These are phyloP conservation scores for Hymenoscyphus fraxineus DNA, from an alignment of 2,329 filamentous ascomycete species.

Conservation along the genomic window DNA sequence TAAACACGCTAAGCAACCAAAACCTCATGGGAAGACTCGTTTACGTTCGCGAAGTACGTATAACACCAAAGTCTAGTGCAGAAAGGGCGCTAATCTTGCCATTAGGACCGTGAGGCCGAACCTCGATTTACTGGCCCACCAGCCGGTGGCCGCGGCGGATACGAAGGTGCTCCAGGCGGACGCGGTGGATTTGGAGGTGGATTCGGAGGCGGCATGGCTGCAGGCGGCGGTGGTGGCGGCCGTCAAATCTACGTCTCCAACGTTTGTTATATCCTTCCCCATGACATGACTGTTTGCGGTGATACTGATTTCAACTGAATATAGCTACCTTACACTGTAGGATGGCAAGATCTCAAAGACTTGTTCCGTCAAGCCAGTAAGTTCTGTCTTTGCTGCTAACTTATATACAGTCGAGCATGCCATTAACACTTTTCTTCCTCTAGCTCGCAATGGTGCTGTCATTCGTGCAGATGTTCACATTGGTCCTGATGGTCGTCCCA, in stretches of 20 bases:
- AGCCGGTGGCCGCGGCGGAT: conserved; percentile 59
- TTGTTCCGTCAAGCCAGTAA: conserved; percentile 96
- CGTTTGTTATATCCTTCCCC: conserved; percentile 63
- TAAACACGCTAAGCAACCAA: conserved; percentile 97
- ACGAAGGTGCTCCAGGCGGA: conserved; percentile 41
- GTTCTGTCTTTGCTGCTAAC: conserved; percentile 40
- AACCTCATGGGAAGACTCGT: conserved; percentile 98
- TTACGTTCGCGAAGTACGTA: conserved; percentile 89
- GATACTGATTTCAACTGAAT: conserved; percentile 38
- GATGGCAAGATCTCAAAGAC: conserved; percentile 99
- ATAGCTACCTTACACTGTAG: conserved; percentile 93
- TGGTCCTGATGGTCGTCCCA: conserved; percentile 86
- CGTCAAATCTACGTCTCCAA: conserved; percentile 97
- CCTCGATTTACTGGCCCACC: conserved; percentile 86
- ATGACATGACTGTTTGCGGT: conserved; percentile 29
- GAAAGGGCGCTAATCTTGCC: not conserved
- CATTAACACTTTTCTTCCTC: conserved; percentile 24
- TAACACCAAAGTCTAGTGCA: not conserved
- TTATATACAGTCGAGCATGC: conserved; percentile 19
- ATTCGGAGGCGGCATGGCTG: conserved; percentile 45
- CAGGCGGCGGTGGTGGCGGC: conserved; percentile 55
- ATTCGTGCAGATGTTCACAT: conserved; percentile 94
- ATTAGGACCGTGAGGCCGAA: conserved; percentile 92
- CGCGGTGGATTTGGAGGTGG: conserved; percentile 49
- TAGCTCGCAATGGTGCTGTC: conserved; percentile 68